Evolutionary conservation across 2,329 filamentous ascomycete species (phyloP).

Genomic region (Trichoderma koningiopsis): DNA sequence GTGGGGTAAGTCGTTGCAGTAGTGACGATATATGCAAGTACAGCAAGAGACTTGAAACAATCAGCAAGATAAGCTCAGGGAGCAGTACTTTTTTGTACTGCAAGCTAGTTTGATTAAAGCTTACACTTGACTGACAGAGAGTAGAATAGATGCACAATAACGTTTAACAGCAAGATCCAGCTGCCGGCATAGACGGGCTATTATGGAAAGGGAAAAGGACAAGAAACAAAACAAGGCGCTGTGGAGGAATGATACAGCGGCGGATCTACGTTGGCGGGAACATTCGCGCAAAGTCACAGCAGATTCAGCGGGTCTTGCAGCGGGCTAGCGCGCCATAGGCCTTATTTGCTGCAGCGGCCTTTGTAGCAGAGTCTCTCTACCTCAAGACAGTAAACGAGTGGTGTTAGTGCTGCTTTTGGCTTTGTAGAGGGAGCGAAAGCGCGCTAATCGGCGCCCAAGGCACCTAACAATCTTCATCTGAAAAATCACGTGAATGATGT

Average conservation of each 20-base stretch:
- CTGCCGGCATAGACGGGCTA: neutral
- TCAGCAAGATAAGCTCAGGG: neutral
- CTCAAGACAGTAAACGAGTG: neutral
- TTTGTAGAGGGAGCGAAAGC: neutral
- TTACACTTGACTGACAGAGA: neutral
- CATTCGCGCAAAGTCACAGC: neutral
- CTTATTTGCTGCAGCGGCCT: neutral
- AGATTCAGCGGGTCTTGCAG: constrained; percentile 8
- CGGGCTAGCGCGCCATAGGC: constrained; percentile 2
- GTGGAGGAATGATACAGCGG: neutral
- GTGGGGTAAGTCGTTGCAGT: constrained; percentile 14
- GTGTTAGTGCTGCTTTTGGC: neutral
- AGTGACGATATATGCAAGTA: neutral
- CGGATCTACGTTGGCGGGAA: neutral
- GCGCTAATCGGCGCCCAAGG: neutral
- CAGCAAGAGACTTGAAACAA: neutral
- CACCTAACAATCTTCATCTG: neutral
- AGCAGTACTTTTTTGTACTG: neutral
- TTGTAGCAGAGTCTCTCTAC: neutral
- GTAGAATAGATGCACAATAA: neutral
- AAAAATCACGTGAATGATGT: neutral
- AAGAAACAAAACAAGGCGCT: neutral
- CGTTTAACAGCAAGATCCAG: neutral
- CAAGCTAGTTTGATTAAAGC: neutral
- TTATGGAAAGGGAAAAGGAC: neutral